Conservation (phyloP, 306 rosid species). For the Malus sieversii region DNA sequence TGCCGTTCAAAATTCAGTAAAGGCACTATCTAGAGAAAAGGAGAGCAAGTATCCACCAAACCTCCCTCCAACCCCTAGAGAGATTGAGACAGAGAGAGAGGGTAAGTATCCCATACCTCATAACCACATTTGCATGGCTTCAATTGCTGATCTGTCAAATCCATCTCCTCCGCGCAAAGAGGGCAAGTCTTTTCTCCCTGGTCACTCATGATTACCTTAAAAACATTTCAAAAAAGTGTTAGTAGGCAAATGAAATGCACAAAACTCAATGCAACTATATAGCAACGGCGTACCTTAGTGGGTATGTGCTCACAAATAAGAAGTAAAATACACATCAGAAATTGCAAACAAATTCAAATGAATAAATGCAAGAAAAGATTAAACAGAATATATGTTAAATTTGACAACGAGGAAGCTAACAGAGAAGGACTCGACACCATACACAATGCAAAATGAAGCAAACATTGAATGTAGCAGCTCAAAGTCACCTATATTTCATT, state of each 20-base stretch:
- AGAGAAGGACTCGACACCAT: background rate
- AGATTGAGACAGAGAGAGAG: background rate
- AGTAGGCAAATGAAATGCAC: background rate
- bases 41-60: background rate
- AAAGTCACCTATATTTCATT: background rate
- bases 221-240: background rate
- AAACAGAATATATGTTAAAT: background rate
- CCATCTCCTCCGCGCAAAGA: constrained; percentile 99
- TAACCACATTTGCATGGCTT: constrained; percentile 98
- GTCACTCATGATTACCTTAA: constrained; percentile 79
- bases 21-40: background rate
- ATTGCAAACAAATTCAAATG: background rate
- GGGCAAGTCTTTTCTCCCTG: constrained; percentile 95
- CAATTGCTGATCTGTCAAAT: constrained; percentile 97
- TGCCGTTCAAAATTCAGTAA: background rate
- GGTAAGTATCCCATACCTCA: constrained; percentile 40
- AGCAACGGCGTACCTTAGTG: too few species aligned
- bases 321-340: background rate
- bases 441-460: background rate
- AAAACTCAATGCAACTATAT: background rate
- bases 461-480: background rate
- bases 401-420: background rate
- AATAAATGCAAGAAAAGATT: background rate
- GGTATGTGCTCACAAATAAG: background rate
- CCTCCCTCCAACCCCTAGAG: background rate